Evolutionary conservation across 2,329 filamentous ascomycete genomes (phyloP).

Genomic region (Aspergillus costaricaensis): DNA sequence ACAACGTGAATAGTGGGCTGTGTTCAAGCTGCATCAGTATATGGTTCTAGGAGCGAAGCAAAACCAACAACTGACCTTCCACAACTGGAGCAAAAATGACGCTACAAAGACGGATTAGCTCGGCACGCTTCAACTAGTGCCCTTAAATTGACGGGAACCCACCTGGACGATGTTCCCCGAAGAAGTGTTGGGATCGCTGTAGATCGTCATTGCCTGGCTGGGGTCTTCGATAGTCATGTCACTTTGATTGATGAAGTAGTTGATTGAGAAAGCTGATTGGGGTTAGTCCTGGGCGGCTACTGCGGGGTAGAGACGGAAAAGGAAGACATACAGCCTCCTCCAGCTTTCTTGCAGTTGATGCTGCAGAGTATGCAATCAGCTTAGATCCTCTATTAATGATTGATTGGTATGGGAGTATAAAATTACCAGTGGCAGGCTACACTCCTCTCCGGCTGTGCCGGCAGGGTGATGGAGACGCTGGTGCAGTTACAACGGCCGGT

Average conservation of each 20-base stretch:
- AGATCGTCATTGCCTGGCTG: constrained; percentile 13
- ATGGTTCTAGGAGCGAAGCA: neutral
- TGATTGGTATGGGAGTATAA: neutral
- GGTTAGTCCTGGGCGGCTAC: neutral
- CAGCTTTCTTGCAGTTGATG: constrained; percentile 23
- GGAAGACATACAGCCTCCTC: constrained; percentile 20
- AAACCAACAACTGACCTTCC: constrained; percentile 20
- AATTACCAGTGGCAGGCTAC: constrained; percentile 27
- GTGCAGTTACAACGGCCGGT: constrained; percentile 29
- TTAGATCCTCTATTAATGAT: neutral
- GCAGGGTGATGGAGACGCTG: constrained; percentile 23
- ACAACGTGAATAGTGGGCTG: neutral
- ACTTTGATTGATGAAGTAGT: constrained; percentile 24
- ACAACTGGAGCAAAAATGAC: constrained; percentile 27
- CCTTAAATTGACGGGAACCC: neutral
- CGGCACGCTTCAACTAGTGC: neutral
- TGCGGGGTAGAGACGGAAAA: too few species aligned
- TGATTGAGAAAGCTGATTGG: constrained; percentile 25
- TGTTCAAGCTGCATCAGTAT: neutral
- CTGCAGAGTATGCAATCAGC: constrained; percentile 6
- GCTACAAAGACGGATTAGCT: constrained; percentile 13
- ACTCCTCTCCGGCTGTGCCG: constrained; percentile 19
- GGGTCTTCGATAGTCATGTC: constrained; percentile 23
- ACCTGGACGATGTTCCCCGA: constrained; percentile 21
- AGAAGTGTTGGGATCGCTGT: constrained; percentile 19